phyloP scores from a whole-genome alignment of 805 yeast species.

The Wickerhamiella sergipiensis region DNA sequence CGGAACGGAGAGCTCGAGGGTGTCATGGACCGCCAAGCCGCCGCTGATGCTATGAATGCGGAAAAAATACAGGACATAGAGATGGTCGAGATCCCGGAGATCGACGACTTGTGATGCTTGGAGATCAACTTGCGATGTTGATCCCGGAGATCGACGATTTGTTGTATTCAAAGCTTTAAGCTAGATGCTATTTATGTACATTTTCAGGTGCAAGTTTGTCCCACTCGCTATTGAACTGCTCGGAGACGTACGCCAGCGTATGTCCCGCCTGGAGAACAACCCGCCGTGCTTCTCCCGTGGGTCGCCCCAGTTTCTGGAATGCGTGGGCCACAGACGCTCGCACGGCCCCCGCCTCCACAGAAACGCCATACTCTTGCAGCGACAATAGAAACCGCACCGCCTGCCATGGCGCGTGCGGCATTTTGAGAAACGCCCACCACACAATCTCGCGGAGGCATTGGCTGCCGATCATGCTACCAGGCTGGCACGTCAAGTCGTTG shows the following conservation, averaged over 20 bases:
- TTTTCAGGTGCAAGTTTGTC: neutral
- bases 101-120: neutral
- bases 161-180: neutral
- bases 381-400: neutral
- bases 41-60: slow-evolving; percentile 4
- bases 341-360: neutral
- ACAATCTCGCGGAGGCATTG: neutral
- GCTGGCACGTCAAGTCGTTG: no score
- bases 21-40: slow-evolving; percentile 10
- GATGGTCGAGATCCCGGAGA: neutral
- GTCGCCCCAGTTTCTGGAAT: neutral
- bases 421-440: neutral
- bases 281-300: neutral
- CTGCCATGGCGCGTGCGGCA: neutral
- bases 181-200: neutral
- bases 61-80: neutral
- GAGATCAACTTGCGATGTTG: no score
- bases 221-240: neutral
- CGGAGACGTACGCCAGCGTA: neutral
- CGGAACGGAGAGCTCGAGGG: slow-evolving; percentile 9
- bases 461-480: neutral
- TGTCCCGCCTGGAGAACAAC: neutral
- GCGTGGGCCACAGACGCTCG: neutral
- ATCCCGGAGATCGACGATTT: slow-evolving; percentile 1
- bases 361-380: neutral